Percentiles rank a stretch among this genome's conserved stretches.
phyloP scores from a whole-genome alignment of 352 stramenopile species.

The Pythium monospermum region DNA sequence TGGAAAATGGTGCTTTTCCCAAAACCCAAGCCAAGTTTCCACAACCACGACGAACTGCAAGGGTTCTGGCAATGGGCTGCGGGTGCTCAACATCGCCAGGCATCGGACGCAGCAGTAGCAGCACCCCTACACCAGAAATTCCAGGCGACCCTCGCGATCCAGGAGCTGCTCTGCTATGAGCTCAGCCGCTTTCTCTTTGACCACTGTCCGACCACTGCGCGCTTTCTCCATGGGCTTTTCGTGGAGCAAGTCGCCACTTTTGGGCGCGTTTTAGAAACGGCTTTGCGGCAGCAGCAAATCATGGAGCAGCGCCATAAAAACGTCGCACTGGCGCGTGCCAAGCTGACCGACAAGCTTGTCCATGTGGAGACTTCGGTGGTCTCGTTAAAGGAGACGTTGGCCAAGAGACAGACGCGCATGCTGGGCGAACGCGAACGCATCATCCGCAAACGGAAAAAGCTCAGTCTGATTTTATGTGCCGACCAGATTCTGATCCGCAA shows the following conservation, averaged over 20 bases:
- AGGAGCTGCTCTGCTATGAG: constrained; percentile 41
- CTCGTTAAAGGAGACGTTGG: constrained; percentile 33
- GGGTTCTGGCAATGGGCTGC: constrained; percentile 32
- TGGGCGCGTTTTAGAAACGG: constrained; percentile 22
- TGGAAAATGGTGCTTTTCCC: constrained; percentile 45
- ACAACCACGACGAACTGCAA: constrained; percentile 23
- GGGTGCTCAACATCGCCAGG: constrained; percentile 12
- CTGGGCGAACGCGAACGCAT: constrained; percentile 35
- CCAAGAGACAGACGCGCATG: constrained; percentile 28
- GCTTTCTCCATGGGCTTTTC: constrained; percentile 45
- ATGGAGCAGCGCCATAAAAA: constrained; percentile 38
- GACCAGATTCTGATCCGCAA: constrained; percentile 39
- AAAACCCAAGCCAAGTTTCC: constrained; percentile 25
- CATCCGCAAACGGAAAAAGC: constrained; percentile 46
- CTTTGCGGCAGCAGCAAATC: constrained; percentile 33
- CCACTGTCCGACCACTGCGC: constrained; percentile 48
- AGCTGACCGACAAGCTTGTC: constrained; percentile 21
- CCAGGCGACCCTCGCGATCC: constrained; percentile 18
- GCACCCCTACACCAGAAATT: constrained; percentile 9
- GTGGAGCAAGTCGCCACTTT: constrained; percentile 29
- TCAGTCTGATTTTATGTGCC: constrained; percentile 40
- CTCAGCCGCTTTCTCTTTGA: constrained; percentile 45
- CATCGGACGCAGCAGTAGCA: neutral
- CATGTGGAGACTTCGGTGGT: constrained; percentile 21
- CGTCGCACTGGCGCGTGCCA: constrained; percentile 31